Conservation (phyloP, 495 filamentous ascomycete species). For the Penicillium riverlandense region DNA sequence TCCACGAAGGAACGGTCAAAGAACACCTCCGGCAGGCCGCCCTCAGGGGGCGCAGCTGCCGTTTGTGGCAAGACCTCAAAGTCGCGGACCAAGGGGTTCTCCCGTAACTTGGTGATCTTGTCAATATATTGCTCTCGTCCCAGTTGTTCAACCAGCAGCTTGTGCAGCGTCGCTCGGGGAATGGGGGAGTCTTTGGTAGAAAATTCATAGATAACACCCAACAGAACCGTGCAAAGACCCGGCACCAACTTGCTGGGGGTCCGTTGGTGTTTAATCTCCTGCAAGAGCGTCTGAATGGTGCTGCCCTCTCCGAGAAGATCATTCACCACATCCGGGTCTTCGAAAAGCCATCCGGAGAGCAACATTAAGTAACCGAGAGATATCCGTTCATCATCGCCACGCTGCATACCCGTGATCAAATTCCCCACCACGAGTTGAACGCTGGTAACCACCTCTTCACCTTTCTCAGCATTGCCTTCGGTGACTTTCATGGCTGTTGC, state of each 20-base stretch:
- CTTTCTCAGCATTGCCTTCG: constrained; percentile 82
- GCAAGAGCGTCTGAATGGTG: constrained; percentile 77
- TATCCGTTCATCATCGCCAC: constrained; percentile 72
- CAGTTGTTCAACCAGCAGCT: constrained; percentile 69
- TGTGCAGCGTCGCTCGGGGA: constrained; percentile 72
- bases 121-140: constrained; percentile 87
- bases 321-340: constrained; percentile 85
- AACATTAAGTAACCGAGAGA: constrained; percentile 86
- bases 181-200: constrained; percentile 95
- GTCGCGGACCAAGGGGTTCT: constrained; percentile 78
- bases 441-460: constrained; percentile 93
- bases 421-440: constrained; percentile 82
- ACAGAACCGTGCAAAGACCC: constrained; percentile 73
- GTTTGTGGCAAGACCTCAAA: constrained; percentile 82
- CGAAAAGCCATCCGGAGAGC: constrained; percentile 87
- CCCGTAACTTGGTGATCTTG: constrained; percentile 68
- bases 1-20: constrained; percentile 86
- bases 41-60: constrained; percentile 44
- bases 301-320: constrained; percentile 95
- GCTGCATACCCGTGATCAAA: constrained; percentile 66
- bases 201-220: constrained; percentile 93
- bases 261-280: constrained; percentile 58
- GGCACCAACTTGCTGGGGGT: constrained; percentile 58
- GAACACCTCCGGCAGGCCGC: constrained; percentile 71
- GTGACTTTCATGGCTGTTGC: constrained; percentile 69